Evolutionary conservation across 768 basidiomycete genomes (phyloP), one percentile per base, ranked within the genome.

Genomic region (Gelatoporia subvermispora): DNA sequence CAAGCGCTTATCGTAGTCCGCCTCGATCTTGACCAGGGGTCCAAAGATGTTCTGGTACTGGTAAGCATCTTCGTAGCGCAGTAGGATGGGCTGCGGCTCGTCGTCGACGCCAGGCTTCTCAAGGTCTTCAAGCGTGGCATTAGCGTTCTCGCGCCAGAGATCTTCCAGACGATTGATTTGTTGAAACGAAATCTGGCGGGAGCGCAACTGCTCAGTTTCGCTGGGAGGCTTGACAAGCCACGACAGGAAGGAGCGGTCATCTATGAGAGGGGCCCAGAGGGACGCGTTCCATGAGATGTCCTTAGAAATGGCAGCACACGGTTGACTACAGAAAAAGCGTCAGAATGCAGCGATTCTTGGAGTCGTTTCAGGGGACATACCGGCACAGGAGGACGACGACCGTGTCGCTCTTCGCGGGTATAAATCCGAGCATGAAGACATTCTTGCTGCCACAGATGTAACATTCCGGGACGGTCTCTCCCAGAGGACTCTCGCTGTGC

Each of bases 41-140:
- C 96, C 96, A 60, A 98, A 95, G 48, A 99, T 98, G 64, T 99
- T 99, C 72, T 99, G 96, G 65, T 99, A 99, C 61, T 98, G 96
- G 63, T 98, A 99, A 39, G 96, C 96, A 65, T 99, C 96, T 64
- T 98, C 95, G 66, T 99, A 99, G 54, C 84, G 85, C 46, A 88
- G 69, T 20, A 95, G 64, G 53, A 99, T 88, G 7, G 87, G 81
- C 65, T 97, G 93, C 3, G 96, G 93, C 60, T 99, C 96, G 66
- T 99, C 96, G 60, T 99, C 96, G 1, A 97, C 89, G 5, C 94
- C 93, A 0, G 93, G 93, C 63, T 96, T 94, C 64, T 96, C 95
- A 8, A 98, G 82, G 65, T 99, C 96, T 63, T 97, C 93, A 3
- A 99, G 77, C 3, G 89, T 97, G 11, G 95, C 96, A 57, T 78